phyloP scores from a whole-genome alignment of 441 rosid genomes.

The Geranium incanum region DNA sequence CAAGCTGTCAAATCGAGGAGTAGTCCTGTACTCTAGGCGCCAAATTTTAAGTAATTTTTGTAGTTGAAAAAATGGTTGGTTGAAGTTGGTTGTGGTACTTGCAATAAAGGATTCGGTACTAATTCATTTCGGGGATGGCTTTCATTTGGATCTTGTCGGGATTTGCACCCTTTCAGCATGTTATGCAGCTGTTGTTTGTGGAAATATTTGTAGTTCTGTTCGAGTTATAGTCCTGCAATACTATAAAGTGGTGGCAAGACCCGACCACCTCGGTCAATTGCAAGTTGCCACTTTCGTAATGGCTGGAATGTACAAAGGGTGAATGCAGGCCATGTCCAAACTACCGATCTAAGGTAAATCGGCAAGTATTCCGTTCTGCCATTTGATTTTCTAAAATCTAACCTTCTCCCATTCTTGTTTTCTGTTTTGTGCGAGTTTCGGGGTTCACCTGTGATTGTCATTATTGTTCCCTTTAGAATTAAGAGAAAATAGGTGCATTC shows the following conservation, averaged over 20 bases:
- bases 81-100: slow-evolving; percentile 1
- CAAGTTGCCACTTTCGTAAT: slow-evolving; percentile 26
- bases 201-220: slow-evolving; percentile 12
- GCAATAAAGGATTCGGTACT: slow-evolving; percentile 12
- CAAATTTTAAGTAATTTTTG: slow-evolving; percentile 3
- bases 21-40: background rate
- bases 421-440: background rate
- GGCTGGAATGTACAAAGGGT: slow-evolving; percentile 25
- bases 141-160: background rate
- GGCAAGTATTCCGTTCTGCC: slow-evolving; percentile 54
- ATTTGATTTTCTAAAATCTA: slow-evolving; percentile 28
- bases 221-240: slow-evolving; percentile 17
- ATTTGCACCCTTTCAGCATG: slow-evolving; percentile 5
- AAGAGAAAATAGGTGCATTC: too few relatives aligned
- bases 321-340: slow-evolving; percentile 27
- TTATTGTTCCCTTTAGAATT: too few relatives aligned
- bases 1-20: slow-evolving; percentile 13
- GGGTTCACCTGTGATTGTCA: too few relatives aligned
- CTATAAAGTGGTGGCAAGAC: slow-evolving; percentile 18
- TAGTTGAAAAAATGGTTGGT: slow-evolving; percentile 2
- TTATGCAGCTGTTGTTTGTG: slow-evolving; percentile 8
- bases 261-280: slow-evolving; percentile 16
- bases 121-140: slow-evolving; percentile 13
- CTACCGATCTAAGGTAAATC: slow-evolving; percentile 27
- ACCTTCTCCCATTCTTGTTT: slow-evolving; percentile 4